Evolutionary conservation across 2,329 filamentous ascomycete genomes (phyloP).

Genomic region (Diaporthe sp.): DNA sequence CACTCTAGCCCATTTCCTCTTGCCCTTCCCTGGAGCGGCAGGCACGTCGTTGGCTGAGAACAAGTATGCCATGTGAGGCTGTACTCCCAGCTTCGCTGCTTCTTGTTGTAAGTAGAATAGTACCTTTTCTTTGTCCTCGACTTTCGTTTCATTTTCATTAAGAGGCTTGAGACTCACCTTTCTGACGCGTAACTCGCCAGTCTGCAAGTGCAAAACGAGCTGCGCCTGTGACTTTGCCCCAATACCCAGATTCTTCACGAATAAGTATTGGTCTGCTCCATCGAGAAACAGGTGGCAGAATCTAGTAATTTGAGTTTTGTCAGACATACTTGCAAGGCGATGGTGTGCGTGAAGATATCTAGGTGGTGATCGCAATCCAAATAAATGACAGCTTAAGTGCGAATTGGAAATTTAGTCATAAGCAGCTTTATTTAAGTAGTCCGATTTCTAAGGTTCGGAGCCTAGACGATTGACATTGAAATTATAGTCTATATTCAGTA

Average conservation of each 20-base stretch:
- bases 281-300: background rate
- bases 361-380: too few species aligned
- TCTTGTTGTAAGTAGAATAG: background rate
- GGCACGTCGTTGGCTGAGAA: background rate
- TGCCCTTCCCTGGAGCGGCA: background rate
- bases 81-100: background rate
- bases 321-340: background rate
- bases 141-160: background rate
- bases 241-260: background rate
- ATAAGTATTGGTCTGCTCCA: background rate
- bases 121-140: background rate
- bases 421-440: too few species aligned
- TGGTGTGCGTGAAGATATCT: background rate
- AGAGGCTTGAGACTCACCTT: slow-evolving; percentile 7
- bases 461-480: background rate
- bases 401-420: background rate
- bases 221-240: background rate
- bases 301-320: background rate
- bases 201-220: background rate
- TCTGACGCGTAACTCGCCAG: background rate
- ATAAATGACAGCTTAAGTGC: background rate
- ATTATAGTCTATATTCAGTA: background rate
- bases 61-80: slow-evolving; percentile 1
- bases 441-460: background rate
- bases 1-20: background rate